These are phyloP conservation scores for Metschnikowia drakensbergensis DNA, from an alignment of 805 yeast species.

Conservation along the genomic window DNA sequence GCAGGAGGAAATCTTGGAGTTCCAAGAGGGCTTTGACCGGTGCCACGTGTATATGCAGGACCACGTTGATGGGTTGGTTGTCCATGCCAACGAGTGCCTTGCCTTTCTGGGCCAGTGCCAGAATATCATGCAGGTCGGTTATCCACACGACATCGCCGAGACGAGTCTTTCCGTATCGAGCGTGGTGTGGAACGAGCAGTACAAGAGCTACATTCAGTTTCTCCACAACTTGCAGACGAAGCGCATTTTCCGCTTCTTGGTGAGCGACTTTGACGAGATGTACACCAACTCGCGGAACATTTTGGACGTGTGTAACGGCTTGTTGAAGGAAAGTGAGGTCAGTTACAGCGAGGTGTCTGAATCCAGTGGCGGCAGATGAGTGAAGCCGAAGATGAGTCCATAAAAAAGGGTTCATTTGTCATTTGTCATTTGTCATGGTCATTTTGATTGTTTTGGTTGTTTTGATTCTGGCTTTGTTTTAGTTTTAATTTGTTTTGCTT, in stretches of 20 bases:
- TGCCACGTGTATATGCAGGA: constrained; percentile 3
- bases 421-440: too few species aligned
- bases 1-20: constrained; percentile 4
- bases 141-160: not conserved
- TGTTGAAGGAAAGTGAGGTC: constrained; percentile 4
- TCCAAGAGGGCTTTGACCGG: not conserved
- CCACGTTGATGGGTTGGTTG: not conserved
- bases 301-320: constrained; percentile 4
- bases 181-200: not conserved
- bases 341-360: not conserved
- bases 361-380: not conserved
- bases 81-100: not conserved
- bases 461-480: too few species aligned
- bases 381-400: too few species aligned
- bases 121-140: not conserved
- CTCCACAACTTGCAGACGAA: constrained; percentile 7
- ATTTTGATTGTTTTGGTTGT: too few species aligned
- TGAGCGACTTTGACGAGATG: constrained; percentile 8
- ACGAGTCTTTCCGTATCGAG: not conserved
- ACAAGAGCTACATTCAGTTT: constrained; percentile 6
- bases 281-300: constrained; percentile 3
- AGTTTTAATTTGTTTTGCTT: too few species aligned
- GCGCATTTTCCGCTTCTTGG: constrained; percentile 7
- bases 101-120: not conserved
- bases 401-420: too few species aligned